Base-by-base conservation (phyloP, 371 early-diverging fungal genomes). In the Actinomortierella wolfii region DNA sequence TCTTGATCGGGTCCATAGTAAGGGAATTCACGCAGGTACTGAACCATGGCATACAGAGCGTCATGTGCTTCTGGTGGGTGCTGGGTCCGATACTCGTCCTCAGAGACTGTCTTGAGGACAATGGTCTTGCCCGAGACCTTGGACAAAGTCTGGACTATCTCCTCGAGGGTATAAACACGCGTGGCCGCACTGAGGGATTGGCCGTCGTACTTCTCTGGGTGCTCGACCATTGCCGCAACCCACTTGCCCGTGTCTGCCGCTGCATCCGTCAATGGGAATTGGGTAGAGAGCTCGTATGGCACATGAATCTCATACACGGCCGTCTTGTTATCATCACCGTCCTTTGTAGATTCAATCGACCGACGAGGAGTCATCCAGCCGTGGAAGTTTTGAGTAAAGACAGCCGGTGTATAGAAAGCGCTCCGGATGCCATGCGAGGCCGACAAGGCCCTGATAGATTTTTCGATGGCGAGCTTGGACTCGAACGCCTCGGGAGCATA, bases 121-220 rank as follows among this genome's bases (percentile, higher is more conserved):
- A 61, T 51, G 26, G 44, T 51, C 51, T 61, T 61, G 25, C 62
- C 56, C 8, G 56, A 29, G 11, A 34, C 55, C 46, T 43, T 45
- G 50, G 56, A 50, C 20, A 61, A 26, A 2, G 45, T 26, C 34
- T 51, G 17, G 17, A 51, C 56, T 5, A 56, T 9, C 44, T 62
- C 62, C 17, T 51, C 56, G 26, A 50, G 25, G 13, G 56, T 45
- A n/a, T 55, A 39, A 14, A 51, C 13, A 11, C 48, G 21, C 1
- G 56, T 51, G 23, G 62, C 62, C 14, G 56, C 51, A 11, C 34
- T 43, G 18, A 62, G 24, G 20, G 45, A 34, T 24, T 51, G 55
- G 56, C 62, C 62, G 14, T 62, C 26, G 20, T 41, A 62, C 45
- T 62, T 62, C 2, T 62, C 62, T 4, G 62, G 62, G n/a, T 62